Percentiles rank a stretch among this genome's conserved stretches.
Evolutionary conservation across 2,329 filamentous ascomycete genomes (phyloP).

Genomic region (Colletotrichum simmondsii): DNA sequence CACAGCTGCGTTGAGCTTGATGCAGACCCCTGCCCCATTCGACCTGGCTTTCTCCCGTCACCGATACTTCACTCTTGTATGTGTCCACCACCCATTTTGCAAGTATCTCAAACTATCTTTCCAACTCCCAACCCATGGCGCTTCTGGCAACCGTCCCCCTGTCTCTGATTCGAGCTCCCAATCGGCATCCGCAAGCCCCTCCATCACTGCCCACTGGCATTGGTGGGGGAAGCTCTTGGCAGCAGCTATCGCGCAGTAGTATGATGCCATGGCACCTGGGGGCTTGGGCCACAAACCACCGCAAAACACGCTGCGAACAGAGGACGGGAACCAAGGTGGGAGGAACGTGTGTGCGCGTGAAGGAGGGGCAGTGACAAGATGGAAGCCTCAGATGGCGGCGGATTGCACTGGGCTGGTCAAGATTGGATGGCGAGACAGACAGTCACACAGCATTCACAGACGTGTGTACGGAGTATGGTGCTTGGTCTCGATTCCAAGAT

Average conservation of each 20-base stretch:
- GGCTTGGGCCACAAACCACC: slow-evolving; percentile 29
- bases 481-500: slow-evolving; percentile 4
- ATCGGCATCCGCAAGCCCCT: slow-evolving; percentile 33
- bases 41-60: slow-evolving; percentile 18
- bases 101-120: slow-evolving; percentile 11
- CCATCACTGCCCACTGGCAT: slow-evolving; percentile 22
- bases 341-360: background rate
- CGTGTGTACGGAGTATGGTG: background rate
- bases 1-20: slow-evolving; percentile 32
- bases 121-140: background rate
- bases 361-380: slow-evolving; percentile 20
- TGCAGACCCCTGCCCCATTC: slow-evolving; percentile 34
- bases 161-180: slow-evolving; percentile 28
- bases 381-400: slow-evolving; percentile 26
- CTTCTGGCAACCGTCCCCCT: slow-evolving; percentile 21
- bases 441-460: background rate
- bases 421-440: background rate
- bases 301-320: slow-evolving; percentile 8
- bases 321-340: slow-evolving; percentile 13
- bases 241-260: slow-evolving; percentile 32
- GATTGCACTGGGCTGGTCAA: slow-evolving; percentile 16
- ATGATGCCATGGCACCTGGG: slow-evolving; percentile 34
- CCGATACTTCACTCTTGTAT: slow-evolving; percentile 10
- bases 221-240: slow-evolving; percentile 33
- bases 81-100: background rate